Conservation (phyloP, 2,329 filamentous ascomycete genomes). For the Nigrograna mackinnonii region DNA sequence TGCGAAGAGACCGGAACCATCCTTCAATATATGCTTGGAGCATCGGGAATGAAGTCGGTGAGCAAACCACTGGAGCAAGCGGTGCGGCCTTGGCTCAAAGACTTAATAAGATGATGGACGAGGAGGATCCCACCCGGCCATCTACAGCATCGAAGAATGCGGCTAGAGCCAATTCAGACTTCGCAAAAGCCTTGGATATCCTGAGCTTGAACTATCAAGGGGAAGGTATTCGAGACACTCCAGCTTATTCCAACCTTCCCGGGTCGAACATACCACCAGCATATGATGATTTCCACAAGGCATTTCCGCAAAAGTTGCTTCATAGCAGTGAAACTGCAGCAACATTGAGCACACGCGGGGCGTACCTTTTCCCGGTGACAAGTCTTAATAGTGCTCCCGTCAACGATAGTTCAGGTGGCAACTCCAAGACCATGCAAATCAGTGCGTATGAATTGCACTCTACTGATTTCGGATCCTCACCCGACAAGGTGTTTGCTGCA, state of each 20-base stretch:
- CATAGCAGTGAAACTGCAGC: slow-evolving; percentile 40
- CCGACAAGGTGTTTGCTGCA: slow-evolving; percentile 57
- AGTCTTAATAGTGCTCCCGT: slow-evolving; percentile 42
- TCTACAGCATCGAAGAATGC: slow-evolving; percentile 53
- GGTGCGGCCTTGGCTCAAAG: slow-evolving; percentile 35
- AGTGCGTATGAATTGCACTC: slow-evolving; percentile 59
- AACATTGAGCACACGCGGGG: slow-evolving; percentile 54
- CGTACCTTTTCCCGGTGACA: slow-evolving; percentile 58
- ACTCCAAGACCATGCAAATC: slow-evolving; percentile 43
- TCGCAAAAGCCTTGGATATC: slow-evolving; percentile 51
- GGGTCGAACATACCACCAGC: slow-evolving; percentile 42
- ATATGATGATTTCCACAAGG: slow-evolving; percentile 50
- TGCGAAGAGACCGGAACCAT: slow-evolving; percentile 61
- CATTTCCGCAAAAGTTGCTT: slow-evolving; percentile 52
- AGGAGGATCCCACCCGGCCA: slow-evolving; percentile 54
- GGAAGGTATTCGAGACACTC: slow-evolving; percentile 47
- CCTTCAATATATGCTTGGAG: slow-evolving; percentile 58
- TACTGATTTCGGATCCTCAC: slow-evolving; percentile 50
- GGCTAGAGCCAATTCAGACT: slow-evolving; percentile 44
- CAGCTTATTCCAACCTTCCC: slow-evolving; percentile 28
- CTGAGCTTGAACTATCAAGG: slow-evolving; percentile 62
- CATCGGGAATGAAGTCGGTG: slow-evolving; percentile 58
- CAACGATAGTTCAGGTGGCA: slow-evolving; percentile 37
- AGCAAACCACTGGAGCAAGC: slow-evolving; percentile 45
- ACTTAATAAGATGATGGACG: slow-evolving; percentile 47